Evolutionary conservation across 768 basidiomycete genomes (phyloP).

Genomic region (Glaciozyma martinii): DNA sequence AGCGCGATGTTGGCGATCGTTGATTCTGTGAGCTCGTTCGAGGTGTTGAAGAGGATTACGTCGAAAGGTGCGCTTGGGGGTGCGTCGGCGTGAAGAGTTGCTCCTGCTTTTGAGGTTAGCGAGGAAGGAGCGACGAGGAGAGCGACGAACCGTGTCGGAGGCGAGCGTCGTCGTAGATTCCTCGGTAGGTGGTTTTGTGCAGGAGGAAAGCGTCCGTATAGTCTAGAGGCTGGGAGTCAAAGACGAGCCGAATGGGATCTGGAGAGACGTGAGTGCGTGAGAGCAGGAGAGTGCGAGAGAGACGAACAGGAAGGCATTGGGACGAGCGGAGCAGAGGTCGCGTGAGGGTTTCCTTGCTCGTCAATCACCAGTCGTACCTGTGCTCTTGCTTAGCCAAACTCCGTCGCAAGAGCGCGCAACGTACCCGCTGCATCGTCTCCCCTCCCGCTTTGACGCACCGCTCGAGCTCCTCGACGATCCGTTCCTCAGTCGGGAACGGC

Average conservation of each 20-base stretch:
- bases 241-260: constrained; percentile 16
- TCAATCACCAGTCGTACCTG: too few species aligned
- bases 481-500: not conserved
- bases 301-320: constrained; percentile 14
- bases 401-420: not conserved
- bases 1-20: constrained; percentile 27
- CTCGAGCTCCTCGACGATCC: not conserved
- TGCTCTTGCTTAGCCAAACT: too few species aligned
- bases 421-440: constrained; percentile 4
- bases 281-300: not conserved
- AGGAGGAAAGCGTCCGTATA: constrained; percentile 15
- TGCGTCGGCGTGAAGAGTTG: not conserved
- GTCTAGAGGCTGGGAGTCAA: constrained; percentile 8
- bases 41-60: constrained; percentile 15
- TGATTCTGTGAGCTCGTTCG: constrained; percentile 18
- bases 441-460: not conserved
- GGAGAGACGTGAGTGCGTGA: not conserved
- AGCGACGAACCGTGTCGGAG: too few species aligned
- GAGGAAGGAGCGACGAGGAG: too few species aligned
- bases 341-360: too few species aligned
- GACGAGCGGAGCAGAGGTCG: not conserved
- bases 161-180: constrained; percentile 11
- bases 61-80: constrained; percentile 8
- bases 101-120: not conserved
- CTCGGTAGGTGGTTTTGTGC: constrained; percentile 12